A percentile compares a stretch with the other conserved stretches of the same genome.
Evolutionary conservation across 805 yeast genomes (phyloP).

Genomic region (Suhomyces canberraensis): DNA sequence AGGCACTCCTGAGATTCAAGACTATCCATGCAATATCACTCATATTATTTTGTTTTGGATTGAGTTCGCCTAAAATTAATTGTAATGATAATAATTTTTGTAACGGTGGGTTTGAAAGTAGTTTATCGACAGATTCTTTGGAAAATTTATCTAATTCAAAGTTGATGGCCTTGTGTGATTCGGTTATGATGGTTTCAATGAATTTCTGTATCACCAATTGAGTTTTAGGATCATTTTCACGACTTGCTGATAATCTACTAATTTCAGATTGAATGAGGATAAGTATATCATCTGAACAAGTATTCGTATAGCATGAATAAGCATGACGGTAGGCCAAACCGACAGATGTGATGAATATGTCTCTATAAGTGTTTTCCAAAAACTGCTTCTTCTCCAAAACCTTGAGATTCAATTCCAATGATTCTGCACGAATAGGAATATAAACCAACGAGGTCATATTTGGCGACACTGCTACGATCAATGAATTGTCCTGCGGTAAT

Average conservation of each 20-base stretch:
- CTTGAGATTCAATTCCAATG: conserved; percentile 14
- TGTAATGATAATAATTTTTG: conserved; percentile 73
- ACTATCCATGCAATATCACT: conserved; percentile 59
- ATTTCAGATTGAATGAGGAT: conserved; percentile 52
- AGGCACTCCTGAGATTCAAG: conserved; percentile 64
- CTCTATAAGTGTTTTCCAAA: conserved; percentile 23
- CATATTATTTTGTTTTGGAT: conserved; percentile 26
- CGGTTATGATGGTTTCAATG: conserved; percentile 49
- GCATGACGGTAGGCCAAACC: conserved; percentile 68
- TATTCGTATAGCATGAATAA: conserved; percentile 63
- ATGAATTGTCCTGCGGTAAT: conserved; percentile 18
- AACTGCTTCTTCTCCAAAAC: conserved; percentile 17
- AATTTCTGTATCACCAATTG: conserved; percentile 19
- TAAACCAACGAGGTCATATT: conserved; percentile 43
- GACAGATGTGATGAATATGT: conserved; percentile 45
- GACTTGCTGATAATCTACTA: conserved; percentile 11
- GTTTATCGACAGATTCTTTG: conserved; percentile 71
- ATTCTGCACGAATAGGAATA: conserved; percentile 12
- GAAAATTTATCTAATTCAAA: conserved; percentile 62
- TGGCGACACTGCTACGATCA: conserved; percentile 47
- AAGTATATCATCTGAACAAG: conserved; percentile 67
- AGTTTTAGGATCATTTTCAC: conserved; percentile 5
- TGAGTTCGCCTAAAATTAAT: conserved; percentile 53
- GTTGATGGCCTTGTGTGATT: conserved; percentile 72
- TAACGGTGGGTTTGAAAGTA: conserved; percentile 72